Percentiles rank a stretch among this genome's conserved stretches.
Evolutionary conservation across 2,329 filamentous ascomycete species (phyloP).

Genomic region (Trichoderma sp.): DNA sequence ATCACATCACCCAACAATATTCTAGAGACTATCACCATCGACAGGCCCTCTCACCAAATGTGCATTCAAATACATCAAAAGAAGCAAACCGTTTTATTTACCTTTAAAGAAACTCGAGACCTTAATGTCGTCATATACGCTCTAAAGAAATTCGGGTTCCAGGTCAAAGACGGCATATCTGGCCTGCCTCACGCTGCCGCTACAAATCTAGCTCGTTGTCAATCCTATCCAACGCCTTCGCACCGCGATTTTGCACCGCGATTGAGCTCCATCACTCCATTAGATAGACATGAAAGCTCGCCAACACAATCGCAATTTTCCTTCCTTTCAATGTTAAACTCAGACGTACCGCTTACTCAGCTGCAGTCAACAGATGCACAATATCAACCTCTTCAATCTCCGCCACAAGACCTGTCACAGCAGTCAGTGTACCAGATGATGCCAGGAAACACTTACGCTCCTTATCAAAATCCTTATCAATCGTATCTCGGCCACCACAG

Average conservation of each 20-base stretch:
- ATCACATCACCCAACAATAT: constrained; percentile 16
- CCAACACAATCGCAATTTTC: constrained; percentile 16
- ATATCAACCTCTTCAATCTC: neutral
- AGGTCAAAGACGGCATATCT: constrained; percentile 22
- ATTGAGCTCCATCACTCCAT: constrained; percentile 30
- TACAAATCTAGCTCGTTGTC: neutral
- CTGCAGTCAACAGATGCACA: neutral
- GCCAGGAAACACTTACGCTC: neutral
- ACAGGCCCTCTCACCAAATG: constrained; percentile 26
- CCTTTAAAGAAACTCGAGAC: constrained; percentile 34
- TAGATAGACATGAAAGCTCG: neutral
- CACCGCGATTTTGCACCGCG: constrained; percentile 22
- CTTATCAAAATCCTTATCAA: constrained; percentile 29
- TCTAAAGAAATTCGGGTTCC: constrained; percentile 34
- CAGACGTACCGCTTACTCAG: neutral
- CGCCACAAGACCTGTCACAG: neutral
- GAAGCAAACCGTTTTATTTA: constrained; percentile 27
- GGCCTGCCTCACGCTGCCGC: neutral
- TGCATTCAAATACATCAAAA: constrained; percentile 29
- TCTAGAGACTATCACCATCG: constrained; percentile 26
- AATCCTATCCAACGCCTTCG: neutral
- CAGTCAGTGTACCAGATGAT: neutral
- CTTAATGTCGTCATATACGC: constrained; percentile 34
- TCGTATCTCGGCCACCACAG: constrained; percentile 22
- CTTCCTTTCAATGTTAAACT: constrained; percentile 24